Evolutionary conservation across 257 asterid species (phyloP), one percentile per base, ranked within the genome.

Genomic region (Thymus quinquecostatus): DNA sequence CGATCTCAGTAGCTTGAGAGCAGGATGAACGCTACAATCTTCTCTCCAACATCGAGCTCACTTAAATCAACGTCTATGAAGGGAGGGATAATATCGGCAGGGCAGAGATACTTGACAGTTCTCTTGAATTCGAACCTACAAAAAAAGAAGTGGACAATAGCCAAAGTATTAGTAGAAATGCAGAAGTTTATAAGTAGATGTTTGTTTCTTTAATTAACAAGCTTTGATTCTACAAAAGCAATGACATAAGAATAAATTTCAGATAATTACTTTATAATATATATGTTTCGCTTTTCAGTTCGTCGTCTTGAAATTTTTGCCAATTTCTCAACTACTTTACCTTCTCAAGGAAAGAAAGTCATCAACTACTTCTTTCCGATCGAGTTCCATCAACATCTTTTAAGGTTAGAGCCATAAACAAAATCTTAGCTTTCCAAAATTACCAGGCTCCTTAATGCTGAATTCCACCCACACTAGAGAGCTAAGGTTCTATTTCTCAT

Each of bases 71-170:
- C 95, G 2, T 95, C 98, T 27, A 92, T 95, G 72, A 73, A 92
- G 0, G 98, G 97, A 32, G 98, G 99, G 60, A 95, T 72, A 14
- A 92, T 71, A 78, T 92, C 99, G 0, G 98, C 91, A 3, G 99
- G 98, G 56, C 99, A 95, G 4, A 89, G 80, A 75, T 69, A 92
- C 71, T 86, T 87, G 4, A 87, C 95, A 0, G 96, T 90, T 84
- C 97, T 92, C 82, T 90, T 85, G 72, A 92, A 68, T 84, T 75
- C 14, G 96, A 84, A 64, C 98, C 99, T 92, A 84, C 75, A 76
- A 41, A 62, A 62, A 33, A 44, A 71, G 29, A 47, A 66, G 38
- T 36, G 40, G 40, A 32, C 48, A 59, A 57, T 70, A 41, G 44
- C 41, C 10, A 41, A 34, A 2, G 44, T 9, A 30, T 14, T 8